phyloP scores from a whole-genome alignment of 495 filamentous ascomycete species.

The Lophiostoma macrostomum region DNA sequence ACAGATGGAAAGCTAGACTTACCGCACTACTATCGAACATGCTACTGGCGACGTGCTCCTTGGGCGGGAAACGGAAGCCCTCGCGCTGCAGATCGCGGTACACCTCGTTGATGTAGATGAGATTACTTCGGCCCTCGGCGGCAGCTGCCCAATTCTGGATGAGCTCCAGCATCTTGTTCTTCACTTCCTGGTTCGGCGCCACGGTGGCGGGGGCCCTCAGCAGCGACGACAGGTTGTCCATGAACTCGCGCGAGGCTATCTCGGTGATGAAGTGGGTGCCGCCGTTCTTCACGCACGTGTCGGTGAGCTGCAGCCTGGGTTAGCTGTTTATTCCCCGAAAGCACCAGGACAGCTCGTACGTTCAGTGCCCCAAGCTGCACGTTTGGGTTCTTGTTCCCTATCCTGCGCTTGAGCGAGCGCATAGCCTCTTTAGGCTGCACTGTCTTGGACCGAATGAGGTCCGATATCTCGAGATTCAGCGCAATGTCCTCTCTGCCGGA shows the following conservation, averaged over 20 bases:
- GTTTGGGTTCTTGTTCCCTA: slow-evolving; percentile 96
- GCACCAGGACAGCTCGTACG: slow-evolving; percentile 48
- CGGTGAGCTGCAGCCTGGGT: slow-evolving; percentile 63
- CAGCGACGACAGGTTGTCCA: slow-evolving; percentile 92
- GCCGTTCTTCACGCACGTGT: slow-evolving; percentile 98
- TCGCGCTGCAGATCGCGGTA: slow-evolving; percentile 79
- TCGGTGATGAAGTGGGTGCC: slow-evolving; percentile 93
- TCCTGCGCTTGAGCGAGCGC: slow-evolving; percentile 87
- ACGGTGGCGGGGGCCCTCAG: slow-evolving; percentile 74
- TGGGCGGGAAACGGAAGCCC: slow-evolving; percentile 85
- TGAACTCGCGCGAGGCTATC: slow-evolving; percentile 94
- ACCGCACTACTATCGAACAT: slow-evolving; percentile 98
- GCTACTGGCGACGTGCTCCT: slow-evolving; percentile 78
- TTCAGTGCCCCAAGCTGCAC: slow-evolving; percentile 89
- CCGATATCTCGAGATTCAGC: slow-evolving; percentile 94
- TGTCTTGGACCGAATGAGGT: slow-evolving; percentile 92
- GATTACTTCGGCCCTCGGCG: slow-evolving; percentile 77
- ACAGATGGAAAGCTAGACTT: slow-evolving; percentile 43
- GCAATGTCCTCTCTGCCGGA: slow-evolving; percentile 84
- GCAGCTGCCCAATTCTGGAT: slow-evolving; percentile 93
- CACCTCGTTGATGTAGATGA: slow-evolving; percentile 82
- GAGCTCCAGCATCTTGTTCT: slow-evolving; percentile 83
- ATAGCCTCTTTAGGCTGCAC: slow-evolving; percentile 97
- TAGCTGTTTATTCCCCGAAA: slow-evolving; percentile 12
- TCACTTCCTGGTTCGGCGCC: slow-evolving; percentile 78